Percentiles rank a stretch among this genome's conserved stretches.
phyloP scores from a whole-genome alignment of 306 rosid genomes.

The Phaseolus lunatus region DNA sequence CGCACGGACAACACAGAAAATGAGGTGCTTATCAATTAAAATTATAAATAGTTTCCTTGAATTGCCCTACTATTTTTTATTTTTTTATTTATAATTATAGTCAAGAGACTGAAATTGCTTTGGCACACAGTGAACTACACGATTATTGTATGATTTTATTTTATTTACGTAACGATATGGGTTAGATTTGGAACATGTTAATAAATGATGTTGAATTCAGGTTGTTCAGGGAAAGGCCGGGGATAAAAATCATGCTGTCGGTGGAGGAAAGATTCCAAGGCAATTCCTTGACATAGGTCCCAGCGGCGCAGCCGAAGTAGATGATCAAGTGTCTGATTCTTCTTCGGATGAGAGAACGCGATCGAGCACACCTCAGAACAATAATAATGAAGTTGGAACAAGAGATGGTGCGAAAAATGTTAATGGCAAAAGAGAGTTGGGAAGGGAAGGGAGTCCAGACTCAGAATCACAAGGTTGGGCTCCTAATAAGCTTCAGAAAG shows the following conservation, averaged over 20 bases:
- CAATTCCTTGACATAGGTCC: constrained; percentile 78
- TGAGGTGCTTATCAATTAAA: constrained; percentile 47
- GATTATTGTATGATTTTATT: background rate
- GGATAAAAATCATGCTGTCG: constrained; percentile 51
- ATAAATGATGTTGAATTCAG: constrained; percentile 44
- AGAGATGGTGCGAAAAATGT: constrained; percentile 30
- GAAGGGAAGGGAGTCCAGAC: constrained; percentile 78
- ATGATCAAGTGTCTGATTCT: constrained; percentile 62
- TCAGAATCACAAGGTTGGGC: constrained; percentile 77
- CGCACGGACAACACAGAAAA: constrained; percentile 34
- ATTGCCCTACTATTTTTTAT: background rate
- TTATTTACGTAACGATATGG: background rate
- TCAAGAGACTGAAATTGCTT: background rate
- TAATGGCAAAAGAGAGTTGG: constrained; percentile 55
- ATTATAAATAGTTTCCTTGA: background rate
- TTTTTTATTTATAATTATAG: background rate
- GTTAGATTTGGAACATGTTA: background rate
- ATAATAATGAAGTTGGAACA: constrained; percentile 36
- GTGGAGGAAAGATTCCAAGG: constrained; percentile 56
- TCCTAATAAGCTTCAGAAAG: constrained; percentile 65
- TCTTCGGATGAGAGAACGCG: constrained; percentile 83
- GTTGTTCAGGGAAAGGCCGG: constrained; percentile 56
- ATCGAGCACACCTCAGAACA: constrained; percentile 70
- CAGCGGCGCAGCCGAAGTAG: constrained; percentile 51
- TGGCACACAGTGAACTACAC: background rate